Evolutionary conservation across 257 asterid genomes (phyloP), one percentile per base, ranked within the genome.

Genomic region (Lycium barbarum): DNA sequence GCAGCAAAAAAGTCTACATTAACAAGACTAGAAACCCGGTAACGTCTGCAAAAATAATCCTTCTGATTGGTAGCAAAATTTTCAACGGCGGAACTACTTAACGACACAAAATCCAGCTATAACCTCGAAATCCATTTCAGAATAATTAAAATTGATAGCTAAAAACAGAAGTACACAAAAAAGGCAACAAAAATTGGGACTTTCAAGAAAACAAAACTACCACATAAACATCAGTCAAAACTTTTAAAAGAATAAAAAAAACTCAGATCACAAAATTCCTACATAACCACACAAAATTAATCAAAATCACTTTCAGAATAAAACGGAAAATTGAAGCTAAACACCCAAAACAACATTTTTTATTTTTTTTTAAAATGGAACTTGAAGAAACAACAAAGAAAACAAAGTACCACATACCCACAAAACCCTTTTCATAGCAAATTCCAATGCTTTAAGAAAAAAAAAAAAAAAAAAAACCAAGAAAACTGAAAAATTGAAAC

Each of bases 71-170:
- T 49, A 49, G 11, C 54, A 8, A 49, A 9, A 49, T 1, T n/a
- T 61, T 84, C 81, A 80, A 79, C 49, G 72, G 17, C 58, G 70
- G 80, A 82, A 72, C 57, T 59, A 36, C 67, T 36, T 14, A 85
- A 59, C 68, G 17, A 4, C 81, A 68, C 14, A 59, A 20, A 82
- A 83, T 40, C 15, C 18, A 83, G 40, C 53, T 15, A 58, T 17
- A 71, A 5, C 3, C 33, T 57, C 66, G 17, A 45, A 57, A 47
- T 22, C 35, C 51, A 83, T 80, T 20, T 63, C 62, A 62, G 36
- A 26, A 65, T 58, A 62, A 83, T 33, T 45, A 33, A 84, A 81
- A 73, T 61, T 38, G 35, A 45, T 38, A 73, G 58, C 53, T 74
- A 79, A 35, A 22, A 6, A 53, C 53, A 78, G 7, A 58, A 82